Percentiles rank a stretch among this genome's conserved stretches.
phyloP scores from a whole-genome alignment of 768 basidiomycete species.

The Tephrocybe sp. region DNA sequence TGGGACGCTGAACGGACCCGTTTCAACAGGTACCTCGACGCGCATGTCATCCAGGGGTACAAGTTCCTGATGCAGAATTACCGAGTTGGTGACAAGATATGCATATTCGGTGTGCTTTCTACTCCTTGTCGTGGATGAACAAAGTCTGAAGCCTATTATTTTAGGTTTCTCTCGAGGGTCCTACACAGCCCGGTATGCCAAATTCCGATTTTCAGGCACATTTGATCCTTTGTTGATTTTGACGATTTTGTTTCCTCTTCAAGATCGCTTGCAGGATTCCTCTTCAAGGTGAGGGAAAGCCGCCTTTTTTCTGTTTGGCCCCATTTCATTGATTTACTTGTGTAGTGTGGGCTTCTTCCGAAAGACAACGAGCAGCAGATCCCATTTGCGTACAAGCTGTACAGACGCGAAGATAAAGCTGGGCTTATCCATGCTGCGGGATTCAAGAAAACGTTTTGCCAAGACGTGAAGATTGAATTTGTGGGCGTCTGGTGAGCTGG shows the following conservation, averaged over 20 bases:
- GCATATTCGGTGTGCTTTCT: slow-evolving; percentile 56
- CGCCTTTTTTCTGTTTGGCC: neutral
- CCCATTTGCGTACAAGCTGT: slow-evolving; percentile 73
- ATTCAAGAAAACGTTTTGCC: slow-evolving; percentile 74
- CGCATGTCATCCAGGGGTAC: slow-evolving; percentile 75
- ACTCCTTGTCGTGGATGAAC: neutral
- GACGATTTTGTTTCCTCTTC: slow-evolving; percentile 9
- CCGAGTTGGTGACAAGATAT: slow-evolving; percentile 68
- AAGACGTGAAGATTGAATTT: slow-evolving; percentile 69
- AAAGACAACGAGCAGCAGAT: slow-evolving; percentile 68
- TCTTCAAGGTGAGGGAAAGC: slow-evolving; percentile 52
- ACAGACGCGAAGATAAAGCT: slow-evolving; percentile 45
- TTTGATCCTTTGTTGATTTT: neutral
- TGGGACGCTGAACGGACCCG: neutral
- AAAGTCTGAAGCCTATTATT: neutral
- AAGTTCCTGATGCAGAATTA: slow-evolving; percentile 79
- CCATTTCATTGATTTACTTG: neutral
- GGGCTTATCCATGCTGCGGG: slow-evolving; percentile 50
- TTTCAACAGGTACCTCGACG: slow-evolving; percentile 57
- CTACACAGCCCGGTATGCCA: slow-evolving; percentile 38
- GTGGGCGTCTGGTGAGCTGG: slow-evolving; percentile 68
- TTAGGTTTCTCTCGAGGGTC: slow-evolving; percentile 74
- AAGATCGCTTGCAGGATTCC: slow-evolving; percentile 72
- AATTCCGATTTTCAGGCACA: neutral
- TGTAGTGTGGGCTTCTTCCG: slow-evolving; percentile 68